Percentiles rank a stretch among this genome's conserved stretches.
phyloP scores from a whole-genome alignment of 306 rosid species.

The Mimosa pudica region DNA sequence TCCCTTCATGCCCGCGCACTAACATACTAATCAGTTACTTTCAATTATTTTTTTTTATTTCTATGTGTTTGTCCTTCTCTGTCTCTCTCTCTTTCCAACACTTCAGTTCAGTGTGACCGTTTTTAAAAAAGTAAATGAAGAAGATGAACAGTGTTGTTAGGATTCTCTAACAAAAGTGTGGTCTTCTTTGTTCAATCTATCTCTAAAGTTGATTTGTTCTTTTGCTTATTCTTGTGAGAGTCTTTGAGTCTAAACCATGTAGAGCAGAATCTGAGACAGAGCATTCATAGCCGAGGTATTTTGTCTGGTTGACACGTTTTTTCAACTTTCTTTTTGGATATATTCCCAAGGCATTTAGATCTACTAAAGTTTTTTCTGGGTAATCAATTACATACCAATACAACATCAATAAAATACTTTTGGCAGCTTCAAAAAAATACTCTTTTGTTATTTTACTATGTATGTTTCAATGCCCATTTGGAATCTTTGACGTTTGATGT shows the following conservation, averaged over 20 bases:
- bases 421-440: conserved; percentile 40
- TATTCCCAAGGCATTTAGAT: conserved; percentile 44
- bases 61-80: background rate
- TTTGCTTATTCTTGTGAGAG: background rate
- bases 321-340: conserved; percentile 32
- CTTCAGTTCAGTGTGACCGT: conserved; percentile 38
- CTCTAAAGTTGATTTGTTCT: conserved; percentile 23
- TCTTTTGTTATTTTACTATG: background rate
- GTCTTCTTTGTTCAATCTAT: conserved; percentile 33
- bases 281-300: conserved; percentile 38
- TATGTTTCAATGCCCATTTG: conserved; percentile 36
- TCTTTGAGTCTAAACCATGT: background rate
- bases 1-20: conserved; percentile 92
- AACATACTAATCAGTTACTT: conserved; percentile 45
- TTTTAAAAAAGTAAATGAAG: conserved; percentile 16
- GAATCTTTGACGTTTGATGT: conserved; percentile 16
- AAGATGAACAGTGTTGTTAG: conserved; percentile 10
- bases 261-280: conserved; percentile 40
- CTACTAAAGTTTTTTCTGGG: conserved; percentile 42
- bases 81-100: background rate
- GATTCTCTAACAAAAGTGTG: conserved; percentile 1
- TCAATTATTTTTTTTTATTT: no score
- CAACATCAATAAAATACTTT: conserved; percentile 24
- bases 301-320: conserved; percentile 35
- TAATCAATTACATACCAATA: conserved; percentile 30